phyloP scores from a whole-genome alignment of 805 yeast species.

The Candida tibetensis region DNA sequence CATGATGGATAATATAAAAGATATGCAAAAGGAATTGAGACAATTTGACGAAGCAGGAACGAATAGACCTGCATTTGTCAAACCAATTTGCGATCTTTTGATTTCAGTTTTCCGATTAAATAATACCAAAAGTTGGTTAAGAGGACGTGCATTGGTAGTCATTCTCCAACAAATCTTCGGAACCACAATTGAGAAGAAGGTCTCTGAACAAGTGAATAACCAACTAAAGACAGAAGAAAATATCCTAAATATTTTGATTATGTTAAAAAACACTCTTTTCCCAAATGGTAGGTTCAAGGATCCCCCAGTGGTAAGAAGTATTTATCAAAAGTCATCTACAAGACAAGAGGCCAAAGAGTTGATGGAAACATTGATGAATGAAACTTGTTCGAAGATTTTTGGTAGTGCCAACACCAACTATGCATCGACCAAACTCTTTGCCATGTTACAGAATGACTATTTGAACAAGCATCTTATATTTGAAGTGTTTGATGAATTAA shows the following conservation, averaged over 20 bases:
- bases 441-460: conserved; percentile 69
- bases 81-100: conserved; percentile 77
- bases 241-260: conserved; percentile 35
- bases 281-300: conserved; percentile 51
- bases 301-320: conserved; percentile 44
- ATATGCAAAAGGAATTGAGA: conserved; percentile 54
- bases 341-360: conserved; percentile 57
- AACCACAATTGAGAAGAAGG: conserved; percentile 75
- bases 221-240: conserved; percentile 41
- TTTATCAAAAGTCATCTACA: conserved; percentile 50
- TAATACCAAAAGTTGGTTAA: conserved; percentile 66
- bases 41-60: conserved; percentile 43
- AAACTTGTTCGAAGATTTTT: conserved; percentile 67
- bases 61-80: conserved; percentile 55
- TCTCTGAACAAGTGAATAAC: conserved; percentile 43
- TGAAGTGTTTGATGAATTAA: conserved; percentile 54
- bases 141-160: conserved; percentile 80
- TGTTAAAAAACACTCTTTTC: conserved; percentile 28
- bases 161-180: conserved; percentile 85
- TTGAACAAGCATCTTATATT: conserved; percentile 64
- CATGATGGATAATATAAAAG: conserved; percentile 34
- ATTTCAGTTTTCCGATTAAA: conserved; percentile 67
- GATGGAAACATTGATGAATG: conserved; percentile 56
- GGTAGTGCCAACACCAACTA: conserved; percentile 62
- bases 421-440: conserved; percentile 61